phyloP scores from a whole-genome alignment of 2,329 filamentous ascomycete genomes.

The Neopestalotiopsis sp. region DNA sequence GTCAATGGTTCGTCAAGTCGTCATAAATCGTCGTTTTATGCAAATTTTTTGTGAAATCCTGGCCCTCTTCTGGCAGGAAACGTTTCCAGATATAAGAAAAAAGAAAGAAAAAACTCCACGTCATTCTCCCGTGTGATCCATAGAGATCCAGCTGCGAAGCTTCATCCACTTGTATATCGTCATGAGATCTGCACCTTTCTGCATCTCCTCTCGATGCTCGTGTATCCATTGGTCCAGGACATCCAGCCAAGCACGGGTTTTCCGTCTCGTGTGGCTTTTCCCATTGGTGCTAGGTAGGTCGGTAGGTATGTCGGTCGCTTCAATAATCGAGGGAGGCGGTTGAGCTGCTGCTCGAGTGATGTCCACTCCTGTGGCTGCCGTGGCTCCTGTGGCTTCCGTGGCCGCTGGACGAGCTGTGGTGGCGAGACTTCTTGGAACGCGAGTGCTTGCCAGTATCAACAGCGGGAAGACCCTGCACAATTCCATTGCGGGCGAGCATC shows the following conservation, averaged over 20 bases:
- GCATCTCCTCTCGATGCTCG: slow-evolving; percentile 24
- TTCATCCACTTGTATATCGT: slow-evolving; percentile 43
- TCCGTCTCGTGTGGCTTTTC: not conserved
- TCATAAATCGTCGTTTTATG: slow-evolving; percentile 40
- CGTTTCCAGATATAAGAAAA: slow-evolving; percentile 31
- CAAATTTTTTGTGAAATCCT: slow-evolving; percentile 35
- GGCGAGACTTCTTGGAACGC: slow-evolving; percentile 54
- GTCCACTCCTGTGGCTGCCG: slow-evolving; percentile 53
- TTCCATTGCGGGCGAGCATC: slow-evolving; percentile 77
- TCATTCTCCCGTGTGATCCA: slow-evolving; percentile 31
- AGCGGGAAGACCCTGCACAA: slow-evolving; percentile 69
- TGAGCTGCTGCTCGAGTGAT: slow-evolving; percentile 68
- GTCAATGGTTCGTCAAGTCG: slow-evolving; percentile 34
- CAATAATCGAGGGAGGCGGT: slow-evolving; percentile 63
- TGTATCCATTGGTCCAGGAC: slow-evolving; percentile 29
- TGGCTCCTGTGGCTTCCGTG: slow-evolving; percentile 52
- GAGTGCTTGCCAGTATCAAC: slow-evolving; percentile 53
- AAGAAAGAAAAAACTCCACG: slow-evolving; percentile 30
- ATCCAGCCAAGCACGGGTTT: not conserved
- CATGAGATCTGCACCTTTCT: slow-evolving; percentile 21
- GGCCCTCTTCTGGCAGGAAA: slow-evolving; percentile 31
- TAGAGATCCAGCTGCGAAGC: slow-evolving; percentile 41
- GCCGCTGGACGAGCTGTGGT: slow-evolving; percentile 51
- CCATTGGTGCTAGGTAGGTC: slow-evolving; percentile 13
- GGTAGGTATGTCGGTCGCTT: not conserved